Base-by-base conservation (phyloP, 805 yeast species). In the Lachancea waltii region DNA sequence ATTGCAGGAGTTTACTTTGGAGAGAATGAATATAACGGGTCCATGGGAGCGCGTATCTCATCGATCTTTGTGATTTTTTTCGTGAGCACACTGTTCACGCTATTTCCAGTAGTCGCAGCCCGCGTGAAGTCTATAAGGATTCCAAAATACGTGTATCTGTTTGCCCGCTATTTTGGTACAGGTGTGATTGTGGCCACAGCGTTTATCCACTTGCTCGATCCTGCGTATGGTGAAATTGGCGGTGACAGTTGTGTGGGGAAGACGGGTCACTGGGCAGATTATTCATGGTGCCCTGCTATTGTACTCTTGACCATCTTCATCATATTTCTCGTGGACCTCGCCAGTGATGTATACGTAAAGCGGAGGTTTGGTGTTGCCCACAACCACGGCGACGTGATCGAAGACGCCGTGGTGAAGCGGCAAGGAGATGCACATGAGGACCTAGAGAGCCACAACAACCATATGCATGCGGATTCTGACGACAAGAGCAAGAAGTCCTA, bases 171-270 rank as follows among this genome's bases (percentile, higher is more conserved):
- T 63, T 80, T 80, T 50, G 90, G 90, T 50, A 71, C 85, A 5
- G 90, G 90, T 39, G 89, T 81, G 31, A 81, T 81, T 48, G 66
- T 82, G 3, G 82, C 89, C 9, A 81, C 90, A 5, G 85, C 87
- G 0, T 82, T 79, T 49, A 72, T 81, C 43, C 90, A 81, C 60
- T 58, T 80, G 40, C 62, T 80, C 50, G 68, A 69, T 41, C 81
- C 81, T 3, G 81, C 80, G 11, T 53, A 53, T 24, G 47, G 41
- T 1, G 50, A 44, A 21, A 54, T 55, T 30, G 59, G 59, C 23
- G 56, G 58, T 3, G 24, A 15, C 28, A 35, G 42, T 21, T 68
- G 73, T 50, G 69, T 68, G 7, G 72, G 69, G 11, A 43, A 44
- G 51, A 62, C 68, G 11, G 72, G 71, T 5, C 38, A 61, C 41